Percentiles rank a stretch among this genome's conserved stretches.
These are phyloP conservation scores for Gossypium trilobum DNA, from an alignment of 441 rosid species.

Conservation along the genomic window DNA sequence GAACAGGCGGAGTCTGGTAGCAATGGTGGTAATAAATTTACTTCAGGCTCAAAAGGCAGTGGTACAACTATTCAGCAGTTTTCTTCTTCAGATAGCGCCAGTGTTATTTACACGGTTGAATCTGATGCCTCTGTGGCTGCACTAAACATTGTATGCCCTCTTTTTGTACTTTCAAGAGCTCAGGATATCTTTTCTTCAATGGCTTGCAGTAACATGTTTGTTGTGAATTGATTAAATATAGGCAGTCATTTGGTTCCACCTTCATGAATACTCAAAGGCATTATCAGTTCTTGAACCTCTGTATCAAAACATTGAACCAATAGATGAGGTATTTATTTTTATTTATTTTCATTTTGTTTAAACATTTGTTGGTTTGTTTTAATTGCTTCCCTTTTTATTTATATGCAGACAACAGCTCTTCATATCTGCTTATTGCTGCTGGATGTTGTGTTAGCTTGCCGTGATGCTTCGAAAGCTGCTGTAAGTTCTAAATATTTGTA, in stretches of 20 bases:
- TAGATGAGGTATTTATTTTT: constrained; percentile 71
- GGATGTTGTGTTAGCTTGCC: constrained; percentile 78
- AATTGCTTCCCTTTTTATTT: constrained; percentile 17
- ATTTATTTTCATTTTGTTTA: constrained; percentile 2
- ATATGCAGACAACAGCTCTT: constrained; percentile 74
- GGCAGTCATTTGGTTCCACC: constrained; percentile 95
- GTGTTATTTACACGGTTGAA: constrained; percentile 49
- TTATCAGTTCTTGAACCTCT: constrained; percentile 72
- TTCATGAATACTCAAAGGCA: constrained; percentile 70
- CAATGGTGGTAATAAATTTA: constrained; percentile 37
- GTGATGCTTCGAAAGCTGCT: constrained; percentile 60
- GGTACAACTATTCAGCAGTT: constrained; percentile 21
- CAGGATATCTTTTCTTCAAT: neutral
- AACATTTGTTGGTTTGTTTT: constrained; percentile 11
- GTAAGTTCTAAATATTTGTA: constrained; percentile 40
- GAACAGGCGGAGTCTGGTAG: constrained; percentile 51
- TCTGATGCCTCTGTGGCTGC: constrained; percentile 64
- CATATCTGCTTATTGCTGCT: constrained; percentile 75
- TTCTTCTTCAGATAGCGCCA: constrained; percentile 29
- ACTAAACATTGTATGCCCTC: constrained; percentile 59
- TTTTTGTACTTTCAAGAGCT: constrained; percentile 10
- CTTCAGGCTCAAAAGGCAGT: constrained; percentile 50
- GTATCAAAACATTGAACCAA: constrained; percentile 63
- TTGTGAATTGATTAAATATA: constrained; percentile 25
- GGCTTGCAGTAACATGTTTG: constrained; percentile 18